Evolutionary conservation across 2,329 filamentous ascomycete species (phyloP).

Genomic region (Aspergillus ochraceus): DNA sequence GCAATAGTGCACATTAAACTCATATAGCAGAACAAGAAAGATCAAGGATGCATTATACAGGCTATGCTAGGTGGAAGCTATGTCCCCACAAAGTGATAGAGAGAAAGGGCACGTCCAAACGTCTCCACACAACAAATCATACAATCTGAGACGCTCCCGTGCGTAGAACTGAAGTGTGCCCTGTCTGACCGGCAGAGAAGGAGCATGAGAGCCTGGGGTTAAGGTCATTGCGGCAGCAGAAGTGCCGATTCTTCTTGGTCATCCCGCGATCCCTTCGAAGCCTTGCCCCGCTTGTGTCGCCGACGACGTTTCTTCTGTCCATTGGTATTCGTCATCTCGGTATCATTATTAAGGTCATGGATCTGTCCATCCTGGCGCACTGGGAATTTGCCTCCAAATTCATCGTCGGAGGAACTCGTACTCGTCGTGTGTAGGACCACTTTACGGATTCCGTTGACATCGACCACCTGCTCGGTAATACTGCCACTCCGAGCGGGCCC

Average conservation of each 20-base stretch:
- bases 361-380: constrained; percentile 14
- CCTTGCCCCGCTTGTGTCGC: constrained; percentile 19
- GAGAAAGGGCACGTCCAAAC: background rate
- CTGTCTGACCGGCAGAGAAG: constrained; percentile 23
- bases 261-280: constrained; percentile 7
- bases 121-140: background rate
- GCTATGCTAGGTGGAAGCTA: background rate
- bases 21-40: background rate
- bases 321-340: constrained; percentile 5
- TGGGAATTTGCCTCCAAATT: constrained; percentile 15
- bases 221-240: constrained; percentile 12
- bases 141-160: constrained; percentile 3
- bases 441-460: constrained; percentile 72
- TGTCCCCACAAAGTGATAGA: background rate
- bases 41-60: background rate
- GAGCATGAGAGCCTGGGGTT: background rate
- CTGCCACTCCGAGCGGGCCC: constrained; percentile 68
- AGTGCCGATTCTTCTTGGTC: constrained; percentile 14
- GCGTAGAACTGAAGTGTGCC: background rate
- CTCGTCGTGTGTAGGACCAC: constrained; percentile 71
- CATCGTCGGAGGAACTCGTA: constrained; percentile 49
- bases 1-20: background rate
- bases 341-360: constrained; percentile 13
- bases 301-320: constrained; percentile 28
- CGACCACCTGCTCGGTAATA: constrained; percentile 76